These are phyloP conservation scores for Coleophoma crateriformis DNA, from an alignment of 2,329 filamentous ascomycete species.

Conservation along the genomic window DNA sequence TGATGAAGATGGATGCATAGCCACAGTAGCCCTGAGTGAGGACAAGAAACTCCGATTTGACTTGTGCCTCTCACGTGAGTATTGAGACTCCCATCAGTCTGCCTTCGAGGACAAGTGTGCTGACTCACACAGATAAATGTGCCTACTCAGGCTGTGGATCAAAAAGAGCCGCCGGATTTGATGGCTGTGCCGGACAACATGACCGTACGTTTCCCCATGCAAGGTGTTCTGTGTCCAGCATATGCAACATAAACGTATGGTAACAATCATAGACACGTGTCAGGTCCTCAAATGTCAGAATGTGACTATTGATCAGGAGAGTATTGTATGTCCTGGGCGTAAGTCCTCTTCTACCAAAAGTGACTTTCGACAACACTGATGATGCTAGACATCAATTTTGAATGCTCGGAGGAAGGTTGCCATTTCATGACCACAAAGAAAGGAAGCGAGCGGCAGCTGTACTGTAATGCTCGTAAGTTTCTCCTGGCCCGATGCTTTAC, in stretches of 20 bases:
- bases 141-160: neutral
- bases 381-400: neutral
- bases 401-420: neutral
- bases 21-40: neutral
- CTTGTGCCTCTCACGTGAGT: neutral
- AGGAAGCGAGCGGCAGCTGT: neutral
- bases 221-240: neutral
- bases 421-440: neutral
- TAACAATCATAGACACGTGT: neutral
- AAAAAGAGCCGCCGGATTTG: neutral
- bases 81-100: neutral
- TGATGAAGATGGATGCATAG: neutral
- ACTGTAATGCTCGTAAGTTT: neutral
- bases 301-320: neutral
- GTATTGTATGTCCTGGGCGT: neutral
- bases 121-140: neutral
- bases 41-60: neutral
- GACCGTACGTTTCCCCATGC: neutral
- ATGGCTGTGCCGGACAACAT: neutral
- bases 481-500: neutral
- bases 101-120: too few species aligned
- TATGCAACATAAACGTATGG: neutral
- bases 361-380: neutral
- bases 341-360: neutral
- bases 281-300: slow-evolving; percentile 1